These are phyloP conservation scores for Tephrocybe sp. DNA, from an alignment of 768 basidiomycete species.

Conservation along the genomic window DNA sequence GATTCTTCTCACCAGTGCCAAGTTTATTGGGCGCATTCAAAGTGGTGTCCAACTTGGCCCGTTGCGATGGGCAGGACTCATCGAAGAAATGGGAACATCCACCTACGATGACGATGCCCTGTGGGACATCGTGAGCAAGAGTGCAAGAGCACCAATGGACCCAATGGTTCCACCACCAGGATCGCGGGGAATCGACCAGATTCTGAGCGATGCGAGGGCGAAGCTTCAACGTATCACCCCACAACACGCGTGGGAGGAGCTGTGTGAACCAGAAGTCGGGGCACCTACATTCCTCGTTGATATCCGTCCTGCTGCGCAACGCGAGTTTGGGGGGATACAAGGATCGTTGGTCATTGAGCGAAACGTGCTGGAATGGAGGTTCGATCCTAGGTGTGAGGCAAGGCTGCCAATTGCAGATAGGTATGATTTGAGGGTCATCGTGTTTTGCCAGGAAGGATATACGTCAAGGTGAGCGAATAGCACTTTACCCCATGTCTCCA, in stretches of 20 bases:
- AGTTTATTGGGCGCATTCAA: slow-evolving; percentile 53
- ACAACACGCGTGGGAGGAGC: slow-evolving; percentile 55
- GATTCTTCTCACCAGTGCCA: slow-evolving; percentile 58
- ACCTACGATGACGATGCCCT: slow-evolving; percentile 65
- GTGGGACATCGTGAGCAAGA: slow-evolving; percentile 69
- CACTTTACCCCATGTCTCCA: neutral
- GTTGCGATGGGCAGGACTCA: slow-evolving; percentile 39
- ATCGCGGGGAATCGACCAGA: slow-evolving; percentile 54
- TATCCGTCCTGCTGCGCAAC: slow-evolving; percentile 65
- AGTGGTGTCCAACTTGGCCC: neutral
- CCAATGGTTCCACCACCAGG: slow-evolving; percentile 63
- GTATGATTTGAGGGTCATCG: slow-evolving; percentile 71
- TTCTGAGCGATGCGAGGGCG: slow-evolving; percentile 57
- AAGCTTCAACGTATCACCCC: slow-evolving; percentile 64
- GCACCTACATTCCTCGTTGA: slow-evolving; percentile 76
- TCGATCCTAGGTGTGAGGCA: slow-evolving; percentile 64
- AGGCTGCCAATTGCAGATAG: slow-evolving; percentile 67
- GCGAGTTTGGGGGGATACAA: slow-evolving; percentile 58
- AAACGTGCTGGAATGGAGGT: slow-evolving; percentile 76
- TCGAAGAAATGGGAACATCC: slow-evolving; percentile 52
- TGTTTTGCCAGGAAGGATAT: slow-evolving; percentile 75
- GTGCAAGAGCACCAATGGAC: slow-evolving; percentile 55
- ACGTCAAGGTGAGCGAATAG: slow-evolving; percentile 47
- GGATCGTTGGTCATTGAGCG: slow-evolving; percentile 75
- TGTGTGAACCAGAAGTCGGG: slow-evolving; percentile 47